These are phyloP conservation scores for Epichloe hybrida DNA, from an alignment of 2,329 filamentous ascomycete genomes.

Conservation along the genomic window DNA sequence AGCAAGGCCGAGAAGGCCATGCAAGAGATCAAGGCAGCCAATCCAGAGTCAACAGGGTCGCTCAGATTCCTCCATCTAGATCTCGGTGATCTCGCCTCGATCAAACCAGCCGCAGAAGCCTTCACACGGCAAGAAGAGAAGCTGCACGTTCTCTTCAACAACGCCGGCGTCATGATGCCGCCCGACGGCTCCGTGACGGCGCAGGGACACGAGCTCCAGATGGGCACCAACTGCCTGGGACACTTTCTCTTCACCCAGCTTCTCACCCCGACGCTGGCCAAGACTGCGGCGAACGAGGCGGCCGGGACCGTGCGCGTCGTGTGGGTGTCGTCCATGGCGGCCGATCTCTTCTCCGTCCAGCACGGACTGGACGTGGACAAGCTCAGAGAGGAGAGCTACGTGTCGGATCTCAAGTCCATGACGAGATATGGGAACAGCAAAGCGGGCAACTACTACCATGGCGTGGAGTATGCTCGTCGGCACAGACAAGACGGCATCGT, in stretches of 20 bases:
- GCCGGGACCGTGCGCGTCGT: constrained; percentile 3
- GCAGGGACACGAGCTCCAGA: constrained; percentile 29
- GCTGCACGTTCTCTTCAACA: constrained; percentile 30
- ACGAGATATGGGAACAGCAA: constrained; percentile 15
- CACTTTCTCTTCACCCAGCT: constrained; percentile 5
- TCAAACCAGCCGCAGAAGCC: constrained; percentile 17
- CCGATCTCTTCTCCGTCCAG: background rate
- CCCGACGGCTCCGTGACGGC: constrained; percentile 26
- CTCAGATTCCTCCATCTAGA: constrained; percentile 34
- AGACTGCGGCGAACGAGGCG: background rate
- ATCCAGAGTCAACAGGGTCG: constrained; percentile 23
- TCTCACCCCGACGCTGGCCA: constrained; percentile 1
- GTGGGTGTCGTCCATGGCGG: constrained; percentile 3
- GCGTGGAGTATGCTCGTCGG: constrained; percentile 17
- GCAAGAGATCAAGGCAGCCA: constrained; percentile 22
- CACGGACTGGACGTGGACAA: constrained; percentile 5
- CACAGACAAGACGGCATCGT: constrained; percentile 17
- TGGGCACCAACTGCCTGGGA: background rate
- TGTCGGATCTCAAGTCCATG: too few species aligned
- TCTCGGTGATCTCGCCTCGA: constrained; percentile 23
- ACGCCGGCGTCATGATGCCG: constrained; percentile 30
- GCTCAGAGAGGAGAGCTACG: constrained; percentile 7
- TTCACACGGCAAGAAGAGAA: constrained; percentile 18
- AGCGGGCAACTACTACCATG: constrained; percentile 18
- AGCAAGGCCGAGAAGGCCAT: constrained; percentile 33